Percentiles rank a stretch among this genome's conserved stretches.
phyloP scores from a whole-genome alignment of 1,284 basidiomycete genomes.

The Leucoagaricus sp. region DNA sequence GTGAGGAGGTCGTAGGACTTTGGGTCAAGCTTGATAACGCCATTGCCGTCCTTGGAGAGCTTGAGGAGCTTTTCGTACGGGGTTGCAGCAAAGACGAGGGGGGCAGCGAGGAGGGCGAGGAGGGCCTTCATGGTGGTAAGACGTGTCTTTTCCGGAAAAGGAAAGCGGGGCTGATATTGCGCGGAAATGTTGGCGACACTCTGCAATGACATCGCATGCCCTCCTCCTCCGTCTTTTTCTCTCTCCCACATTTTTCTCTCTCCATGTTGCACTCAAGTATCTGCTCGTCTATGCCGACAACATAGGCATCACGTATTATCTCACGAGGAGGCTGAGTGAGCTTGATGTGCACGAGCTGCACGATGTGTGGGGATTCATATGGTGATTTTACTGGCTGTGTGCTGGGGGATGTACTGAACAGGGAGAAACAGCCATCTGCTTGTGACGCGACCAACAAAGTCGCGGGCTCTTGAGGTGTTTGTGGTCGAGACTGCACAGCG shows the following conservation, averaged over 20 bases:
- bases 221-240: slow-evolving; percentile 87
- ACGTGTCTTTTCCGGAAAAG: slow-evolving; percentile 32
- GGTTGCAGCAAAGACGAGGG: slow-evolving; percentile 44
- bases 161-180: slow-evolving; percentile 16
- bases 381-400: slow-evolving; percentile 49
- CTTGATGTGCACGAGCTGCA: slow-evolving; percentile 82
- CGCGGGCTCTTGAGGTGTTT: slow-evolving; percentile 89
- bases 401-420: slow-evolving; percentile 5
- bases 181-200: slow-evolving; percentile 14
- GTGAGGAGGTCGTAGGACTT: slow-evolving; percentile 77
- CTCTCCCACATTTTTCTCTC: slow-evolving; percentile 87
- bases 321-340: slow-evolving; percentile 80
- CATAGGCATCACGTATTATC: slow-evolving; percentile 95
- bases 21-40: slow-evolving; percentile 80
- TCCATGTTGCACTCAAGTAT: slow-evolving; percentile 89
- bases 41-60: slow-evolving; percentile 71
- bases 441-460: slow-evolving; percentile 86
- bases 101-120: slow-evolving; percentile 48
- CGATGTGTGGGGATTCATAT: slow-evolving; percentile 97
- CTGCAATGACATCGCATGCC: slow-evolving; percentile 65
- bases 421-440: slow-evolving; percentile 76
- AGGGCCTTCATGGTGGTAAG: slow-evolving; percentile 28
- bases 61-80: slow-evolving; percentile 56
- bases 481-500: slow-evolving; percentile 84
- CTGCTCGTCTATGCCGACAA: slow-evolving; percentile 88